Evolutionary conservation across 176 grass and related monocot genomes (phyloP).

Genomic region (Triticum urartu): DNA sequence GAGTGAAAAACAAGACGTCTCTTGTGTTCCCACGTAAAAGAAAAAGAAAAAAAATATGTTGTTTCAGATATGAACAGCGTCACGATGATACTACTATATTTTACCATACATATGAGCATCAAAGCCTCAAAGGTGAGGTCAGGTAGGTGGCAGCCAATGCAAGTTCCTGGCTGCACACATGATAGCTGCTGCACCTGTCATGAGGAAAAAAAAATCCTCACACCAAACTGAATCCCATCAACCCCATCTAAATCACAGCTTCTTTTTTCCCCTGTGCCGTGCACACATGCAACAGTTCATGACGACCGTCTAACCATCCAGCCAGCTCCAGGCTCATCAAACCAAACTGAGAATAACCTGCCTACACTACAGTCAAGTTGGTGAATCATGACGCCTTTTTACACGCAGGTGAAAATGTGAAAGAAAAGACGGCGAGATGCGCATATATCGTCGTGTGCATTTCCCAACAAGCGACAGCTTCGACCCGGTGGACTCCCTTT

Average conservation of each 20-base stretch:
- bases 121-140: not conserved
- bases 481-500: not conserved
- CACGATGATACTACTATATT: not conserved
- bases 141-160: not conserved
- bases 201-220: not conserved
- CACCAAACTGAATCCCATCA: conserved; percentile 36
- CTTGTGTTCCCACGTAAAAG: not conserved
- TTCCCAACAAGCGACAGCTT: not conserved
- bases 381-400: not conserved
- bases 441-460: not conserved
- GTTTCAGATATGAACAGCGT: conserved; percentile 10
- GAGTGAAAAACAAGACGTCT: not conserved
- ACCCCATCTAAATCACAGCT: not conserved
- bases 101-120: not conserved
- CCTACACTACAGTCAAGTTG: not conserved
- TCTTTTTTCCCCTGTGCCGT: not conserved
- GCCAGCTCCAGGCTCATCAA: not conserved
- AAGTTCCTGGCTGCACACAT: not conserved
- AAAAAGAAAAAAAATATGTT: not conserved
- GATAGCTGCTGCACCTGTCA: conserved; percentile 28
- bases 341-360: conserved; percentile 6
- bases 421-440: not conserved
- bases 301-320: conserved; percentile 12
- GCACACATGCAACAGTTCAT: conserved; percentile 29
- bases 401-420: conserved; percentile 4